phyloP scores from a whole-genome alignment of 208 protist species.

The Leishmania guyanensis region DNA sequence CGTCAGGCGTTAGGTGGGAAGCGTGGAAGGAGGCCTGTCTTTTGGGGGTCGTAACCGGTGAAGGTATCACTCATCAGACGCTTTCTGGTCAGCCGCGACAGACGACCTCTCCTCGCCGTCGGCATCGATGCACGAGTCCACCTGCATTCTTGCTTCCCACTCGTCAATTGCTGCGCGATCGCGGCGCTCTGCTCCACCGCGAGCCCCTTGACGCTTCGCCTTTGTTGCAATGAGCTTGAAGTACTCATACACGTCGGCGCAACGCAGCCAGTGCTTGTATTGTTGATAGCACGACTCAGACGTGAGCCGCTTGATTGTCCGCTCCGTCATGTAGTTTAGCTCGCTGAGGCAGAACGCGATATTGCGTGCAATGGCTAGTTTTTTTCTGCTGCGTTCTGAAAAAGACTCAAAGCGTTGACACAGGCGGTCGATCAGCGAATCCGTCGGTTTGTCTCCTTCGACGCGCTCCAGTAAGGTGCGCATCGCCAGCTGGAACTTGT shows the following conservation, averaged over 20 bases:
- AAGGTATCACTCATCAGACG: neutral
- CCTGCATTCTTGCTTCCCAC: conserved; percentile 81
- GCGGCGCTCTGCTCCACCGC: conserved; percentile 57
- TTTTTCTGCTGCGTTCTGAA: conserved; percentile 77
- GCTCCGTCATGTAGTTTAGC: conserved; percentile 83
- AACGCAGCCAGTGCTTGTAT: conserved; percentile 87
- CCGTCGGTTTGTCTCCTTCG: conserved; percentile 88
- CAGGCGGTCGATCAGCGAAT: conserved; percentile 87
- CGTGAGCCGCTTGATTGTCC: conserved; percentile 71
- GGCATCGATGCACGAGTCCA: conserved; percentile 35
- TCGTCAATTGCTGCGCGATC: conserved; percentile 81
- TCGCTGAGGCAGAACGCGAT: conserved; percentile 87
- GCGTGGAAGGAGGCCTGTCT: no score
- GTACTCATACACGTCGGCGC: conserved; percentile 71
- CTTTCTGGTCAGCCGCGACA: neutral
- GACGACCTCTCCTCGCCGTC: conserved; percentile 12
- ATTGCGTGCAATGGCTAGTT: conserved; percentile 69
- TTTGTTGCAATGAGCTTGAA: conserved; percentile 85
- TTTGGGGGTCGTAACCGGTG: neutral
- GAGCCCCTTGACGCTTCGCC: conserved; percentile 54
- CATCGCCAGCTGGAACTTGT: conserved; percentile 88
- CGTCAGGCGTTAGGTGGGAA: neutral
- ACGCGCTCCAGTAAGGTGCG: conserved; percentile 84
- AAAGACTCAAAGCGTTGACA: conserved; percentile 86
- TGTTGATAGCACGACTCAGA: conserved; percentile 88